These are phyloP conservation scores for Tilletia indica DNA, from an alignment of 1,284 basidiomycete genomes.

Conservation along the genomic window DNA sequence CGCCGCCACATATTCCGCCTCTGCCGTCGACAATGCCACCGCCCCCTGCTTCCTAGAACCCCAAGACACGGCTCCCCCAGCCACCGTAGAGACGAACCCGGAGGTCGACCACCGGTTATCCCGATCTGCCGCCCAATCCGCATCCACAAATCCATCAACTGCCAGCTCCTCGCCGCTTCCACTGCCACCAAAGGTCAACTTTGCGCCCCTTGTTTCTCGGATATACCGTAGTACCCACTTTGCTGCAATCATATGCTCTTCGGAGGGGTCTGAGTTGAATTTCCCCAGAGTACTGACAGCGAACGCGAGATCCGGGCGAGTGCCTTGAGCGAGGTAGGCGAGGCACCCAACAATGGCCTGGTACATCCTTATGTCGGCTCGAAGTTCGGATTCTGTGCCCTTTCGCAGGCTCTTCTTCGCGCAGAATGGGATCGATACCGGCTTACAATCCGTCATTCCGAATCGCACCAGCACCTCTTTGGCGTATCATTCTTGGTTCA, in stretches of 20 bases:
- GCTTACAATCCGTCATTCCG: not conserved
- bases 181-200: conserved; percentile 1
- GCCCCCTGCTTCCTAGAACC: conserved; percentile 19
- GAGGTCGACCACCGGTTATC: conserved; percentile 22
- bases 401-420: not conserved
- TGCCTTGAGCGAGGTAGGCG: conserved; percentile 1
- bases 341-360: conserved; percentile 4
- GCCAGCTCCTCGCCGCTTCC: not conserved
- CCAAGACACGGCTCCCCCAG: conserved; percentile 19
- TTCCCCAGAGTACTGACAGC: conserved; percentile 1
- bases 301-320: conserved; percentile 11
- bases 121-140: conserved; percentile 24
- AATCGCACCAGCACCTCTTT: not conserved
- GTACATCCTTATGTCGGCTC: not conserved
- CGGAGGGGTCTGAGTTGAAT: not conserved
- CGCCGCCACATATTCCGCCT: conserved; percentile 24
- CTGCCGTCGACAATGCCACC: conserved; percentile 22
- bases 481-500: conserved; percentile 1
- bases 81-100: conserved; percentile 21
- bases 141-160: conserved; percentile 20
- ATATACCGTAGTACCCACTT: conserved; percentile 7
- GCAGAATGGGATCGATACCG: not conserved
- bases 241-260: not conserved
- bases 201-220: not conserved
- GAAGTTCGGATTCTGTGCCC: not conserved